phyloP scores from a whole-genome alignment of 208 protist species.

The Crithidia acanthocephali region DNA sequence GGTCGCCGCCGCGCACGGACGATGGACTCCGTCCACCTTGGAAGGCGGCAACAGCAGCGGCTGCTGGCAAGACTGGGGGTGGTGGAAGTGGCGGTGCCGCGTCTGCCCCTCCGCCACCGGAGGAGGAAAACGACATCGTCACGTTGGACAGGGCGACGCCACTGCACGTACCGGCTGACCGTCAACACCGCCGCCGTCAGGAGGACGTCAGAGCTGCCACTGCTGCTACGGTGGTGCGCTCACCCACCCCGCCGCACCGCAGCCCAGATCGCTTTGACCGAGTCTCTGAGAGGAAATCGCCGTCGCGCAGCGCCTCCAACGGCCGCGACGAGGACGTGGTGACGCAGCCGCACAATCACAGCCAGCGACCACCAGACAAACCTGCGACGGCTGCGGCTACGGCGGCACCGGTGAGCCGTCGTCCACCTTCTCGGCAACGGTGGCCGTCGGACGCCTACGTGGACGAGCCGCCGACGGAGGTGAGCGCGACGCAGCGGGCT shows the following conservation, averaged over 20 bases:
- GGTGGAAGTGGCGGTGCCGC: background rate
- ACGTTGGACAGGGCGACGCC: conserved; percentile 18
- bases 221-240: background rate
- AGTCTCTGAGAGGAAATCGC: background rate
- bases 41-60: too few relatives aligned
- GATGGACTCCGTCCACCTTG: background rate
- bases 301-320: background rate
- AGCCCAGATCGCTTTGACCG: background rate
- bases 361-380: background rate
- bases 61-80: background rate
- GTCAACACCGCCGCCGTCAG: conserved; percentile 4
- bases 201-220: background rate
- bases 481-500: conserved; percentile 13
- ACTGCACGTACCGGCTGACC: background rate
- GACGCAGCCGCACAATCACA: conserved; percentile 31
- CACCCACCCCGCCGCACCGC: background rate
- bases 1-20: conserved; percentile 5
- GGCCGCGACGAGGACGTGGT: conserved; percentile 28
- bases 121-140: conserved; percentile 27
- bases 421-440: conserved; percentile 20
- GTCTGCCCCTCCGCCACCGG: conserved; percentile 27
- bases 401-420: conserved; percentile 4
- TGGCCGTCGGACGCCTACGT: conserved; percentile 39
- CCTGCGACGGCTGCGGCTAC: background rate
- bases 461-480: conserved; percentile 33